phyloP scores from a whole-genome alignment of 331 rosid species.

The Malus hybrid region DNA sequence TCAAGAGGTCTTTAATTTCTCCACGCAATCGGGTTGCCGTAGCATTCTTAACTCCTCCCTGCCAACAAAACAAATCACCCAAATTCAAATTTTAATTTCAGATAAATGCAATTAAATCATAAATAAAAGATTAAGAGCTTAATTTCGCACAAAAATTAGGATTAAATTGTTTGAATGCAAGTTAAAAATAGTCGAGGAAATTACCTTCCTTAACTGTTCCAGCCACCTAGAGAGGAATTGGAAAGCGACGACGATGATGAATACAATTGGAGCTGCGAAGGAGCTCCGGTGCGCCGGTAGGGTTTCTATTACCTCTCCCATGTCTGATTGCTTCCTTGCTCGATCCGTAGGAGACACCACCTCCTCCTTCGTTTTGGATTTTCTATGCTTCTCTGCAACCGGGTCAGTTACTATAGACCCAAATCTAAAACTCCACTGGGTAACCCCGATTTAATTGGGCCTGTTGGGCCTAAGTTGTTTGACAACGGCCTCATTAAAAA shows the following conservation, averaged over 20 bases:
- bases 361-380: background rate
- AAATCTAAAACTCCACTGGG: background rate
- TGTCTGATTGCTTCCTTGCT: background rate
- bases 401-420: background rate
- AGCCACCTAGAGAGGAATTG: conserved; percentile 54
- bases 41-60: conserved; percentile 41
- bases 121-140: background rate
- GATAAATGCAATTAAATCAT: background rate
- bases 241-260: conserved; percentile 46
- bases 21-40: conserved; percentile 40
- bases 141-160: background rate
- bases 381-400: background rate
- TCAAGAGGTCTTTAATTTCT: conserved; percentile 69
- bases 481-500: too few species aligned
- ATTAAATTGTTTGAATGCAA: background rate
- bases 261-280: conserved; percentile 51
- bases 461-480: too few species aligned
- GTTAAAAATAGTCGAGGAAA: background rate
- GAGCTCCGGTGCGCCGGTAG: conserved; percentile 34
- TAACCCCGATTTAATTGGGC: too few species aligned
- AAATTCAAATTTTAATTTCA: too few species aligned
- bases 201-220: conserved; percentile 48
- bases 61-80: background rate
- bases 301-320: conserved; percentile 1
- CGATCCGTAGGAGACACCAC: background rate